Percentiles rank a stretch among this genome's conserved stretches.
phyloP scores from a whole-genome alignment of 148 eudicot genomes.

The Oxyria digyna region DNA sequence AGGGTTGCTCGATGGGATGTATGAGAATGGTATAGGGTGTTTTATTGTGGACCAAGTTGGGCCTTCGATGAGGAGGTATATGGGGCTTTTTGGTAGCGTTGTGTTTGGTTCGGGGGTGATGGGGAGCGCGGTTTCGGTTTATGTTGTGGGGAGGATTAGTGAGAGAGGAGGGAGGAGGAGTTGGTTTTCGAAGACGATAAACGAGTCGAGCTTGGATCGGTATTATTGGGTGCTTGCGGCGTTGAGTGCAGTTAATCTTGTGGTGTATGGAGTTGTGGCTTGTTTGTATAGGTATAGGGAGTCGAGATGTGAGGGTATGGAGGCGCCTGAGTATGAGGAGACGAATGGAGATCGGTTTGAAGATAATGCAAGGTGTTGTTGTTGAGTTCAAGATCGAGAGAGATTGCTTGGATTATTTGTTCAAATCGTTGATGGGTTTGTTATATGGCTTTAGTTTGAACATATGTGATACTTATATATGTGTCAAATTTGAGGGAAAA shows the following conservation, averaged over 20 bases:
- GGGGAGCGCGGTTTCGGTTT: conserved; percentile 24
- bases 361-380: conserved; percentile 7
- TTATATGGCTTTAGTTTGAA: background rate
- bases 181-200: conserved; percentile 42
- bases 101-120: conserved; percentile 31
- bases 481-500: too few species aligned
- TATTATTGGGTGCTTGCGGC: conserved; percentile 40
- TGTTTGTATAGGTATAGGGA: conserved; percentile 18
- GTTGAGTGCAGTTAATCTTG: conserved; percentile 20
- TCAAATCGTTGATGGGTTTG: background rate
- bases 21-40: conserved; percentile 1
- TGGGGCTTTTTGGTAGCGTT: background rate
- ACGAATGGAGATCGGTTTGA: conserved; percentile 1
- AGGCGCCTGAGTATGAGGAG: conserved; percentile 8
- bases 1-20: conserved; percentile 21
- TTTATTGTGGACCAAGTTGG: conserved; percentile 20
- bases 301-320: conserved; percentile 10
- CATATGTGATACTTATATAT: too few species aligned
- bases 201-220: conserved; percentile 29
- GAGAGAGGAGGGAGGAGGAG: conserved; percentile 14
- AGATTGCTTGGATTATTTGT: too few species aligned
- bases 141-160: conserved; percentile 27
- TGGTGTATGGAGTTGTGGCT: conserved; percentile 17
- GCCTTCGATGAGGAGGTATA: conserved; percentile 15
- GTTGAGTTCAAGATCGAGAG: too few species aligned